Conservation (phyloP, 2,329 filamentous ascomycete genomes). For the Calonectria naviculata region DNA sequence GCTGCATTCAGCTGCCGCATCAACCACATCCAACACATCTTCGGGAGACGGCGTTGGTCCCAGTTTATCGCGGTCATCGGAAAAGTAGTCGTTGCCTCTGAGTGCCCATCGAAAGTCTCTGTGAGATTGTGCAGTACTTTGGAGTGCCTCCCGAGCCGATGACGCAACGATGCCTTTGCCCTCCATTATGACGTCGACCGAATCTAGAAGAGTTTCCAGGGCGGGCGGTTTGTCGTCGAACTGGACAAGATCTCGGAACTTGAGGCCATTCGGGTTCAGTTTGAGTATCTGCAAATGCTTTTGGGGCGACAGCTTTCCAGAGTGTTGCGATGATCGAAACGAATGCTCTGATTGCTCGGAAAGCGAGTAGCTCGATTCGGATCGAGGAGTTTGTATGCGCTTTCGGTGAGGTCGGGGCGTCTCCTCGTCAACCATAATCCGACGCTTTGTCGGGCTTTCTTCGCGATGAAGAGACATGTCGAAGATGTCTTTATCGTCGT, state of each 20-base stretch:
- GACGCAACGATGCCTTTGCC: conserved; percentile 7
- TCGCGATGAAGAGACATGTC: not conserved
- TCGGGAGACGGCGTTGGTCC: conserved; percentile 19
- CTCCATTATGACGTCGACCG: conserved; percentile 1
- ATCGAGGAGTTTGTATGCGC: conserved; percentile 9
- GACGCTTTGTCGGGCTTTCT: not conserved
- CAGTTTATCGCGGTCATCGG: not conserved
- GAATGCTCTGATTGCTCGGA: not conserved
- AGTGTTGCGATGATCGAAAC: not conserved
- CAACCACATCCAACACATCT: conserved; percentile 3
- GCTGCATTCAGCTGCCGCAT: conserved; percentile 17
- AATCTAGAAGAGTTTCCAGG: not conserved
- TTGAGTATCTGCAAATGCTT: conserved; percentile 12
- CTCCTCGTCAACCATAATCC: not conserved
- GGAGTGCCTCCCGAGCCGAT: not conserved
- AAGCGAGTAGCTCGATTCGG: conserved; percentile 17
- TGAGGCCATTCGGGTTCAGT: not conserved
- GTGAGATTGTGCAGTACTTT: not conserved
- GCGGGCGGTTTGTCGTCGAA: not conserved
- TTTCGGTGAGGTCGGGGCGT: conserved; percentile 1
- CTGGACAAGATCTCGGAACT: conserved; percentile 4
- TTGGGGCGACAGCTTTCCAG: conserved; percentile 4
- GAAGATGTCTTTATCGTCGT: not conserved
- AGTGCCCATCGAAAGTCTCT: not conserved
- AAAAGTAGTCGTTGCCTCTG: conserved; percentile 9